Percentiles rank a stretch among this genome's conserved stretches.
Evolutionary conservation across 2,329 filamentous ascomycete genomes (phyloP).

Genomic region (Sporothrix phasma): DNA sequence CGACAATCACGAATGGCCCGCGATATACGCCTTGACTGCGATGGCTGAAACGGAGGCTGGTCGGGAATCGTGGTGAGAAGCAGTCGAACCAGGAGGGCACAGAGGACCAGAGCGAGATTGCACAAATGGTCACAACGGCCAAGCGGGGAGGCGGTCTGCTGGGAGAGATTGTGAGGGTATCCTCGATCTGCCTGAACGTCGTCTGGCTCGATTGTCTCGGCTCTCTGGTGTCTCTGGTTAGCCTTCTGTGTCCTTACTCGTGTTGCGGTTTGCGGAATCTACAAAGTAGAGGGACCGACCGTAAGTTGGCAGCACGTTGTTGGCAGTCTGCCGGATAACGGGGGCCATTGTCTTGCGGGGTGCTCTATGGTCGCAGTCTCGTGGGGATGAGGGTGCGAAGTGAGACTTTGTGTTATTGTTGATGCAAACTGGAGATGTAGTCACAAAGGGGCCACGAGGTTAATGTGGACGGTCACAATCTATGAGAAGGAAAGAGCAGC

Average conservation of each 20-base stretch:
- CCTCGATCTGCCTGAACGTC: background rate
- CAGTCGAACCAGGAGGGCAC: background rate
- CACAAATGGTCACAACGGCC: background rate
- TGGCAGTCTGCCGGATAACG: background rate
- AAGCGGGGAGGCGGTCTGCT: background rate
- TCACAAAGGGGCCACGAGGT: background rate
- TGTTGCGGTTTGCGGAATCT: background rate
- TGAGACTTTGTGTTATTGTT: background rate
- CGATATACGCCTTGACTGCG: background rate
- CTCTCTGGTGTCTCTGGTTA: background rate
- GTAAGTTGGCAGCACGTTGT: background rate
- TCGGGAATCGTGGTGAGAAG: background rate
- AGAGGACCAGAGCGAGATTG: background rate
- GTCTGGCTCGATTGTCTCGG: background rate
- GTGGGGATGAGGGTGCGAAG: too few species aligned
- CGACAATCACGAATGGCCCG: background rate
- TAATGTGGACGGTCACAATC: background rate
- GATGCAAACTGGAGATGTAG: background rate
- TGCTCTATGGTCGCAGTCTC: too few species aligned
- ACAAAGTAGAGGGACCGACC: background rate
- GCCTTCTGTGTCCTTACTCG: background rate
- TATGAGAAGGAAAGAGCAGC: background rate
- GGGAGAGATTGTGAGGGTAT: background rate
- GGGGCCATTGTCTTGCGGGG: background rate
- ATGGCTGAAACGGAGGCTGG: background rate